Conservation (phyloP, 108 stramenopile species). For the Epithemia pelagica region DNA sequence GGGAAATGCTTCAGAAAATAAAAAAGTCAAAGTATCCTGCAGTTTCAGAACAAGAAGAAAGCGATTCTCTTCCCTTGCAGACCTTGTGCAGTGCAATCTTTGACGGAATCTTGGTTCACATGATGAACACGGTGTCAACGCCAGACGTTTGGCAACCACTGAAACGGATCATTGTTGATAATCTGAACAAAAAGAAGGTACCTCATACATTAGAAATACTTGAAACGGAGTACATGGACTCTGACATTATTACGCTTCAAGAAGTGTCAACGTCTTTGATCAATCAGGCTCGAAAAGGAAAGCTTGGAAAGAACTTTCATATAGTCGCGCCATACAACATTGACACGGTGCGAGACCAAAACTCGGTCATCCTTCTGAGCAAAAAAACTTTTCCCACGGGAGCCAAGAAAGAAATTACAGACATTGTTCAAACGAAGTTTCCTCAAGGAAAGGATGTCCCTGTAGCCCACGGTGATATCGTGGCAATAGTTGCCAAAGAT, state of each 20-base stretch:
- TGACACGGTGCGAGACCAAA: constrained; percentile 79
- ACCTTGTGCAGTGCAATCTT: constrained; percentile 90
- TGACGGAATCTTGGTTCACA: constrained; percentile 89
- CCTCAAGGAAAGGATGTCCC: constrained; percentile 54
- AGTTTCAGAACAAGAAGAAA: constrained; percentile 78
- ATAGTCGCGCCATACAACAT: constrained; percentile 39
- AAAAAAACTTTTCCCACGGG: constrained; percentile 54
- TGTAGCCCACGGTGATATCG: constrained; percentile 75
- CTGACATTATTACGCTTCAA: constrained; percentile 89
- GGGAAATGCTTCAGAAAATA: constrained; percentile 80
- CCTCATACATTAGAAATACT: constrained; percentile 85
- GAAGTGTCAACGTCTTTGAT: constrained; percentile 85
- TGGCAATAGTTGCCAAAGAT: constrained; percentile 46
- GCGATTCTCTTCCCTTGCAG: constrained; percentile 80
- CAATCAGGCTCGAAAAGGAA: constrained; percentile 49
- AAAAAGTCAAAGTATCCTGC: constrained; percentile 88
- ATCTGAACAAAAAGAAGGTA: constrained; percentile 84
- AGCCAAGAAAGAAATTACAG: constrained; percentile 47
- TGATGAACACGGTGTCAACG: constrained; percentile 72
- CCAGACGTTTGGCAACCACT: constrained; percentile 79
- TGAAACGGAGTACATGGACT: constrained; percentile 61
- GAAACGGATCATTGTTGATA: constrained; percentile 78
- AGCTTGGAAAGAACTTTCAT: constrained; percentile 47
- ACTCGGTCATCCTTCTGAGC: constrained; percentile 71
- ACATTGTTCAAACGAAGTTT: constrained; percentile 37